phyloP scores from a whole-genome alignment of 495 filamentous ascomycete species.

The Neurospora sp. region DNA sequence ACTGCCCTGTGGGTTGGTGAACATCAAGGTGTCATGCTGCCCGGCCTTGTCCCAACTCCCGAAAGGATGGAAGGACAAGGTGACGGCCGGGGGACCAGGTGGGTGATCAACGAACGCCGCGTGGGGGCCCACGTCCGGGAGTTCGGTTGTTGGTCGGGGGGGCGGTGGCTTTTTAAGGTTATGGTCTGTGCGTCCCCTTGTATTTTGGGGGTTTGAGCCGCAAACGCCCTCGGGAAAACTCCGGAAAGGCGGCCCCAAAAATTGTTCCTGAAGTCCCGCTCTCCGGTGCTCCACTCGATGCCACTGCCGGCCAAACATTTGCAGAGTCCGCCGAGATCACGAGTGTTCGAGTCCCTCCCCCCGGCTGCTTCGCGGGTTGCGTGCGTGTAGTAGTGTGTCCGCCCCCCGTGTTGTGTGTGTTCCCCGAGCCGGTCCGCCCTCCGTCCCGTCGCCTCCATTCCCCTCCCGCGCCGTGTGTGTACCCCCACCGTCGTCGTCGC shows the following conservation, averaged over 20 bases:
- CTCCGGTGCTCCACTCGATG: background rate
- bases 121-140: background rate
- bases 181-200: background rate
- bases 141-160: background rate
- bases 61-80: background rate
- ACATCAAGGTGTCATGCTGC: background rate
- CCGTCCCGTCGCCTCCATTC: background rate
- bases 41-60: background rate
- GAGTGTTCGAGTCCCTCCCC: background rate
- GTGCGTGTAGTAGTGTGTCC: background rate
- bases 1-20: background rate
- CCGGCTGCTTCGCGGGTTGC: conserved; percentile 1
- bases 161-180: background rate
- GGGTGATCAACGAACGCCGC: background rate
- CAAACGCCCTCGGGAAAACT: background rate
- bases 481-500: background rate
- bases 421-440: background rate
- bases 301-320: background rate
- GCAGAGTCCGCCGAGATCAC: conserved; percentile 1
- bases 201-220: background rate
- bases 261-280: background rate
- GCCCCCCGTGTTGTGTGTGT: background rate
- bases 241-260: background rate
- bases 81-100: background rate
- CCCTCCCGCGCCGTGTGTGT: background rate